Evolutionary conservation across 306 rosid genomes (phyloP), one percentile per base, ranked within the genome.

Genomic region (Oemleria cerasiformis): DNA sequence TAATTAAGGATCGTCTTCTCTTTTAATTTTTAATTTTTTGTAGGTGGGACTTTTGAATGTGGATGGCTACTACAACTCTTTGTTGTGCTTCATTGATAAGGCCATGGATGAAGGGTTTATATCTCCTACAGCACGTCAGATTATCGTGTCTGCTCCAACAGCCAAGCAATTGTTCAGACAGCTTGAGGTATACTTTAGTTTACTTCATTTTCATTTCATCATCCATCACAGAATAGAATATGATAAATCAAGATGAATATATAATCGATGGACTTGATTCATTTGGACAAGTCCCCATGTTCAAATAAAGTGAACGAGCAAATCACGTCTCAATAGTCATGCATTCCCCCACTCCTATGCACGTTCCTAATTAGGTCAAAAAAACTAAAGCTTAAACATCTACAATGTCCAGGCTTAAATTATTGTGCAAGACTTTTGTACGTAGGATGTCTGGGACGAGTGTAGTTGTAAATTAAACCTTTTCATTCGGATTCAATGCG

Each of bases 101-200:
- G 97, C 99, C 63, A 96, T 95, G 67, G 99, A 92, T 84, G 99
- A 95, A 89, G 99, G 99, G 82, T 95, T 95, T 76, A 81, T 95
- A 49, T 92, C 99, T 6, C 93, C 93, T 20, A 89, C 84, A 41
- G 99, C 99, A 73, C 99, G 99, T 84, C 99, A 92, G 55, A 95
- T 95, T 72, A 92, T 92, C 77, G 92, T 95, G 84, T 95, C 99
- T 43, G 97, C 99, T 36, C 89, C 99, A 78, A 89, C 99, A 14
- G 96, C 99, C 82, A 85, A 86, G 44, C 83, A 89, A 48, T 77
- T 95, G 80, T 92, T 95, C 77, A 81, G 85, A 77, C 92, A 85
- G 73, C 91, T 95, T 9, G 99, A 95, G 97, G 99, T 95, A 73
- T 9, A 54, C 19, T 56, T 12, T 11, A 3, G 1, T 25, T 25